These are phyloP conservation scores for Citrus sp. DNA, from an alignment of 345 rosid genomes.

Conservation along the genomic window DNA sequence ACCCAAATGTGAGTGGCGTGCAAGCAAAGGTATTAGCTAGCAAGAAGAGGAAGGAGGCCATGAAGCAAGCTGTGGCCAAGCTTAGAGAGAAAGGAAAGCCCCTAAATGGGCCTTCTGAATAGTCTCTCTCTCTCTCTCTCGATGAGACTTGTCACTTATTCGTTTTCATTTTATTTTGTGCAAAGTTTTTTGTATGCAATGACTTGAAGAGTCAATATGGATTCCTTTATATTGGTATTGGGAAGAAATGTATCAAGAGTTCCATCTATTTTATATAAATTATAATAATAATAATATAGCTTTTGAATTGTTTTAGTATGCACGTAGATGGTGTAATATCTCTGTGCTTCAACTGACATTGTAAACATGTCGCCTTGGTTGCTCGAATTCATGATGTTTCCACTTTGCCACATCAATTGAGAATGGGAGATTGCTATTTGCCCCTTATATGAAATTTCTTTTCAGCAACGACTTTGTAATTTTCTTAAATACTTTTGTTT, in stretches of 20 bases:
- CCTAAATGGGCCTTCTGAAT: conserved; percentile 17
- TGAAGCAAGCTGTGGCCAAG: conserved; percentile 48
- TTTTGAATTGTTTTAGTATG: background rate
- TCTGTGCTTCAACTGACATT: too few relatives aligned
- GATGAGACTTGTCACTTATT: background rate
- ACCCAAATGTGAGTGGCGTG: conserved; percentile 72
- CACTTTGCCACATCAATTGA: too few relatives aligned
- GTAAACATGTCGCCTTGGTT: too few relatives aligned
- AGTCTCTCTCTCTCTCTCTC: background rate
- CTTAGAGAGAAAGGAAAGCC: conserved; percentile 69
- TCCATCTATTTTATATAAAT: background rate
- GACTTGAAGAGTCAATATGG: background rate
- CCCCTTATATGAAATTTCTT: too few relatives aligned
- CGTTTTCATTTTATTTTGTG: background rate
- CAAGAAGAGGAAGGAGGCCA: conserved; percentile 61
- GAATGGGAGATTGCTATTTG: too few relatives aligned
- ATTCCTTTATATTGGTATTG: background rate
- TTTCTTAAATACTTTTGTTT: too few relatives aligned
- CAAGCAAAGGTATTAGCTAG: conserved; percentile 86
- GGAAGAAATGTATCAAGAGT: background rate
- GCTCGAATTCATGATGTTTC: too few relatives aligned
- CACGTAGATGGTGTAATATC: too few relatives aligned
- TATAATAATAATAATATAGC: background rate
- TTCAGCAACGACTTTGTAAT: too few relatives aligned
- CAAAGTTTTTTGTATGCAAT: background rate